Base-by-base conservation (phyloP, 75 land plant genomes). In the Chamaecyparis obtusa region DNA sequence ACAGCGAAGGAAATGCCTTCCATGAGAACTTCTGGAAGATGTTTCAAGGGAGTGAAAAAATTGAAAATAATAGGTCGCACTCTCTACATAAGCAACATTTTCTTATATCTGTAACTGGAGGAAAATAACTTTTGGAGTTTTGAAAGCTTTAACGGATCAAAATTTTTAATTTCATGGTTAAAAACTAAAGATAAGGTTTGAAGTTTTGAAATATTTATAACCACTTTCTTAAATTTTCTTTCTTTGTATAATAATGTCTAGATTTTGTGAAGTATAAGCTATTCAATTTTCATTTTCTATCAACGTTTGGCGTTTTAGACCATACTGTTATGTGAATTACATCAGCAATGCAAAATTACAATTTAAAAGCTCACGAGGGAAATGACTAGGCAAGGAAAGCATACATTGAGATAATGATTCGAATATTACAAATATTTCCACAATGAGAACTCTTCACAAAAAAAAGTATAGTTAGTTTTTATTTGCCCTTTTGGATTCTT, bases 1-100 rank as follows among this genome's bases (percentile, higher is more conserved):
- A 86, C 94, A 94, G 95, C 90, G 95, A 90, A 89, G 89, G 91
- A 94, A 90, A 72, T 94, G 95, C 90, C 91, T 94, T 32, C 93
- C 90, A 71, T 92, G 88, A 93, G 83, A 27, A 27, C n/a, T 46
- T 81, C 9, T n/a, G 15, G 49, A 46, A 27, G 32, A 43, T 81
- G n/a, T 81, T 43, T 32, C 9, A 72, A 72, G 36, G 36, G 76
- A 72, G 46, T 27, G 24, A 9, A n/a, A 27, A 41, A 16, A 27
- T n/a, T 81, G 14, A 43, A 81, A 81, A 44, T 46, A 46, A n/a
- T 21, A 27, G 0, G 32, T 3, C 44, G n/a, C 30, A 0, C 33
- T 81, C 3, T 17, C 14, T 0, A 43, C 0, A 37, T 30, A 2
- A 43, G 83, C 83, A 37, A 41, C 30, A 80, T 41, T 81, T 11